These are phyloP conservation scores for Chrysochromulina parva DNA, from an alignment of 78 protist species.

Conservation along the genomic window DNA sequence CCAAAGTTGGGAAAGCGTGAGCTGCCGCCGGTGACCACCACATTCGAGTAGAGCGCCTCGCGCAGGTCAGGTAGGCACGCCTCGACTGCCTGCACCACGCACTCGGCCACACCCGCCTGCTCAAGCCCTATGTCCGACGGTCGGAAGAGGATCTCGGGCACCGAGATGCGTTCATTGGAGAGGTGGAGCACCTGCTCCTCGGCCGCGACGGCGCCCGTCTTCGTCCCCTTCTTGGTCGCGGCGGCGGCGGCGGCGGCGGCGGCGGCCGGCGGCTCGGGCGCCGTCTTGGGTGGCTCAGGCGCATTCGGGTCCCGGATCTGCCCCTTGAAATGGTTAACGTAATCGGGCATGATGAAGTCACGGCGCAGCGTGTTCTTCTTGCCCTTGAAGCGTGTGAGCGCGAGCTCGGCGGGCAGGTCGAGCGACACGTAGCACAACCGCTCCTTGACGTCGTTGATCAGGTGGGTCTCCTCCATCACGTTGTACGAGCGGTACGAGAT, in stretches of 20 bases:
- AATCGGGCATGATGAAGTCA: conserved; percentile 76
- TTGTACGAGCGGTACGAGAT: conserved; percentile 68
- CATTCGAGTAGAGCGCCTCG: neutral
- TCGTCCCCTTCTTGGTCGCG: neutral
- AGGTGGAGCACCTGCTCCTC: conserved; percentile 50
- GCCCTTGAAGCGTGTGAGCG: neutral
- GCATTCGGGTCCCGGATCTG: conserved; percentile 6
- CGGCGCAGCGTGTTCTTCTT: neutral
- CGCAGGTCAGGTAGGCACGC: conserved; percentile 19
- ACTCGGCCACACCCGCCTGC: conserved; percentile 80
- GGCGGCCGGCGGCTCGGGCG: neutral
- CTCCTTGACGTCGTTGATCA: conserved; percentile 74
- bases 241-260: neutral
- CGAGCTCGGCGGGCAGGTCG: conserved; percentile 42
- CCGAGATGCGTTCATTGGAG: conserved; percentile 63
- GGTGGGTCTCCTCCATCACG: conserved; percentile 79
- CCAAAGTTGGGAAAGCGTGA: neutral
- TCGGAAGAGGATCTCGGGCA: conserved; percentile 74
- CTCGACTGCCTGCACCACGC: conserved; percentile 66
- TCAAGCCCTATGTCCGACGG: conserved; percentile 68
- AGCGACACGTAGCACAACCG: conserved; percentile 59
- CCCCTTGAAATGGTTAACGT: neutral
- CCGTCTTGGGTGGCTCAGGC: neutral
- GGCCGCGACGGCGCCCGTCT: neutral
- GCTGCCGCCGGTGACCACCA: neutral